Evolutionary conservation across 306 rosid species (phyloP), one percentile per base, ranked within the genome.

Genomic region (Cucumis cinereus): DNA sequence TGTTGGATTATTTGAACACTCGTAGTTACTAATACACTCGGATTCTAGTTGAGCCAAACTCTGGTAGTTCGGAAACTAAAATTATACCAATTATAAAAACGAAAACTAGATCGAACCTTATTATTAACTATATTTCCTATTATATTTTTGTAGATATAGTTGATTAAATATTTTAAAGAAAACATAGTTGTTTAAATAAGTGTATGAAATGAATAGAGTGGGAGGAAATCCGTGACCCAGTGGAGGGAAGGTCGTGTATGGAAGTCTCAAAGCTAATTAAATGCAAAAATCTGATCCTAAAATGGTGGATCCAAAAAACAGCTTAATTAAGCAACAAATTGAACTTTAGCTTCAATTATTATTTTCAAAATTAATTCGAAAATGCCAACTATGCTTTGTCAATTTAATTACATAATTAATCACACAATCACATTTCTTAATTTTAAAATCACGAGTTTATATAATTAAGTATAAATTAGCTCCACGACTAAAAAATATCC

Each of bases 241-340:
- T 10, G 23, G 20, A 10, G 45, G 19, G 70, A 30, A 30, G 67
- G 11, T 14, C 20, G 14, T 62, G 45, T 8, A 30, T 16, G 10
- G 14, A 36, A 36, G 49, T 26, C 45, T 8, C n/a, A 15, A 41
- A 67, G 54, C 13, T 12, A 20, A 40, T 41, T 67, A 67, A 38
- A 38, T 41, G 73, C 35, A 67, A 38, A 57, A 67, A 40, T 41
- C 6, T 41, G 73, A 67, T 20, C 54, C 73, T 67, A 67, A 41
- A 41, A 35, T 20, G 73, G 73, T 40, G 73, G 73, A 67, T 67
- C 73, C 54, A 67, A 67, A 45, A 41, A 54, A 67, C 54, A 19
- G 2, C 54, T 4, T 20, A 16, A 41, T 4, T 20, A 16, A 41
- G 73, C 73, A 67, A 28, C 26, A 16, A 1, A 64, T 35, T 35